phyloP scores from a whole-genome alignment of 108 stramenopile genomes.

The Nitzschia inconspicua region DNA sequence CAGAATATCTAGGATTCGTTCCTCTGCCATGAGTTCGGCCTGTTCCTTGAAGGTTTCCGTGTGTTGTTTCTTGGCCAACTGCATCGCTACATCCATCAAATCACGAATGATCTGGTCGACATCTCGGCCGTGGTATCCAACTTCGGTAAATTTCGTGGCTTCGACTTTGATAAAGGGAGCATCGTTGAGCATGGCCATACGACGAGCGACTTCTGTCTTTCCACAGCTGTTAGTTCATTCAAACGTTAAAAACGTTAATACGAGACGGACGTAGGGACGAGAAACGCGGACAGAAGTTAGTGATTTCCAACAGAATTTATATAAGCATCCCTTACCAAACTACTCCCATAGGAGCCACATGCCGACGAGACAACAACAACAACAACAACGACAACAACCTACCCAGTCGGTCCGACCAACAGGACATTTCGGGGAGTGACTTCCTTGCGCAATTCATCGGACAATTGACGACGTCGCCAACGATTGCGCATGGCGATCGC shows the following conservation, averaged over 20 bases:
- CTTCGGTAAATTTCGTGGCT: slow-evolving; percentile 99
- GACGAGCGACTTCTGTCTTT: slow-evolving; percentile 98
- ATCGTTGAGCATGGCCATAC: slow-evolving; percentile 94
- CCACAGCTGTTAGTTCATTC: slow-evolving; percentile 53
- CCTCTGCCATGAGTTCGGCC: slow-evolving; percentile 81
- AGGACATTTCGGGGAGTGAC: slow-evolving; percentile 99
- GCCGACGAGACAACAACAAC: background rate
- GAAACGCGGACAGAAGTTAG: background rate
- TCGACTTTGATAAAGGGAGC: slow-evolving; percentile 99
- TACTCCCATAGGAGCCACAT: background rate
- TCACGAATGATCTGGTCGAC: slow-evolving; percentile 99
- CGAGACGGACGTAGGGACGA: too few relatives aligned
- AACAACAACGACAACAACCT: background rate
- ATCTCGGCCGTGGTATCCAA: slow-evolving; percentile 98
- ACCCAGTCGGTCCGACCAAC: slow-evolving; percentile 98
- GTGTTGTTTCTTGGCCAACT: slow-evolving; percentile 84
- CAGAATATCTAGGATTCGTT: slow-evolving; percentile 86
- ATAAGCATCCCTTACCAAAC: background rate
- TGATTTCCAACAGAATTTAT: too few relatives aligned
- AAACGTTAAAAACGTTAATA: too few relatives aligned
- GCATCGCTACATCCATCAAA: slow-evolving; percentile 94
- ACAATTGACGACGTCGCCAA: slow-evolving; percentile 93
- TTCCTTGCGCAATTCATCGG: slow-evolving; percentile 84
- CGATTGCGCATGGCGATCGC: slow-evolving; percentile 99
- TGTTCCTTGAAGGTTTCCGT: slow-evolving; percentile 72